A percentile compares a stretch with the other conserved stretches of the same genome.
Conservation (phyloP, 2,329 filamentous ascomycete genomes). For the Beauveria asiatica region DNA sequence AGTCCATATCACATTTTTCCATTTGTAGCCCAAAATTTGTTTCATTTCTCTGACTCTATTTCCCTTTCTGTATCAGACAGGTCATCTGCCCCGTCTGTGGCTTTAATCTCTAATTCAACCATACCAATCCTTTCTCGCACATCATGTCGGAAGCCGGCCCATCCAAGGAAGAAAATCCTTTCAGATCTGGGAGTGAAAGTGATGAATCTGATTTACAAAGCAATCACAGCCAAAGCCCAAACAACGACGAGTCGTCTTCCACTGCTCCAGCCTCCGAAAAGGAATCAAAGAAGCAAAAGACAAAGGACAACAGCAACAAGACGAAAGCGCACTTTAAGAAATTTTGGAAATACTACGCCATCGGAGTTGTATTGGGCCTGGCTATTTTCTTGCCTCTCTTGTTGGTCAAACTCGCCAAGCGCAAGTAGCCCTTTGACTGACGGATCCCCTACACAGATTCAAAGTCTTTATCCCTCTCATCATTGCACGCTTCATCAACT, state of each 20-base stretch:
- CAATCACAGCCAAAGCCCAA: neutral
- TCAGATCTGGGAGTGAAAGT: neutral
- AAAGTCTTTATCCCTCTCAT: constrained; percentile 4
- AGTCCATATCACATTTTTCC: neutral
- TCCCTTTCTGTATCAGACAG: neutral
- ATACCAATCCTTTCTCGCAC: neutral
- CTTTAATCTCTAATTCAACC: neutral
- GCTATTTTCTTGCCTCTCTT: neutral
- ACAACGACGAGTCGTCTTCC: neutral
- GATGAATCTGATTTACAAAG: neutral
- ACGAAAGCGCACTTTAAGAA: neutral
- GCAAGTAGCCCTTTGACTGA: neutral
- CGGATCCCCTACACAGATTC: neutral
- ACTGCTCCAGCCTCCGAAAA: neutral
- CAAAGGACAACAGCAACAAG: neutral
- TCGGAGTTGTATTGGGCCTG: neutral
- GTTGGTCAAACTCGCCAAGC: constrained; percentile 7
- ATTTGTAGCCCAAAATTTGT: neutral
- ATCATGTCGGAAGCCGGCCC: neutral
- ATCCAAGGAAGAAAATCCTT: neutral
- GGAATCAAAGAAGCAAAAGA: neutral
- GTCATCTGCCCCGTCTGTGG: neutral
- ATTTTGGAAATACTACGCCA: neutral
- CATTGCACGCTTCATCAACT: constrained; percentile 2
- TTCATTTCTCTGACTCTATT: neutral